Conservation (phyloP, 2,329 filamentous ascomycete genomes). For the Alternaria longipes region DNA sequence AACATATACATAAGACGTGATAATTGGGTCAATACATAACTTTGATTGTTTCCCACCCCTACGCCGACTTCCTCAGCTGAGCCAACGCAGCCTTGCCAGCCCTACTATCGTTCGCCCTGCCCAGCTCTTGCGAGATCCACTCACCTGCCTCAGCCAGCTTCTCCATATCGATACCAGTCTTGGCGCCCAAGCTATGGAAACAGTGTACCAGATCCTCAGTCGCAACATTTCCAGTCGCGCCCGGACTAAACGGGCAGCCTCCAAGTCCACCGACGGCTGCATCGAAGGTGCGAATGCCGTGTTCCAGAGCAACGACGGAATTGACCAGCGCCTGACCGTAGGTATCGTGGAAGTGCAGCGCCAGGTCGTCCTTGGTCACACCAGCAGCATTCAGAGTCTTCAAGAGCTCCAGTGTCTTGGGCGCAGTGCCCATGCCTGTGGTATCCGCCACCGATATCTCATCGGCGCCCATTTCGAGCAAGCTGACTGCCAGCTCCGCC, state of each 20-base stretch:
- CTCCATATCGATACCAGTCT: slow-evolving; percentile 69
- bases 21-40: too few species aligned
- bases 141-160: slow-evolving; percentile 49
- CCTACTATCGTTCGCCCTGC: slow-evolving; percentile 49
- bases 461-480: slow-evolving; percentile 87
- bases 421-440: slow-evolving; percentile 87
- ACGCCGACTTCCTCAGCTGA: slow-evolving; percentile 32
- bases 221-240: slow-evolving; percentile 85
- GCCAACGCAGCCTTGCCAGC: slow-evolving; percentile 52
- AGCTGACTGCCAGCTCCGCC: slow-evolving; percentile 67
- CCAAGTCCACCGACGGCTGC: slow-evolving; percentile 81
- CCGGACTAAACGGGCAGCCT: slow-evolving; percentile 85
- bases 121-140: slow-evolving; percentile 51
- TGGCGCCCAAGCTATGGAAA: slow-evolving; percentile 75
- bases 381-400: slow-evolving; percentile 72
- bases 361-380: slow-evolving; percentile 74
- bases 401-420: slow-evolving; percentile 71
- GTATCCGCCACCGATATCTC: slow-evolving; percentile 92
- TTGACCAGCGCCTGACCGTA: slow-evolving; percentile 88
- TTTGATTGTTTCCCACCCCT: background rate
- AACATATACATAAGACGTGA: too few species aligned
- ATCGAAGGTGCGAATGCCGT: slow-evolving; percentile 82
- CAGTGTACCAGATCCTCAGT: slow-evolving; percentile 85
- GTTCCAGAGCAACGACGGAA: slow-evolving; percentile 77
- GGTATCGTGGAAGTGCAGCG: slow-evolving; percentile 89